Evolutionary conservation across 805 yeast species (phyloP).

Genomic region (Teunomyces cretensis): DNA sequence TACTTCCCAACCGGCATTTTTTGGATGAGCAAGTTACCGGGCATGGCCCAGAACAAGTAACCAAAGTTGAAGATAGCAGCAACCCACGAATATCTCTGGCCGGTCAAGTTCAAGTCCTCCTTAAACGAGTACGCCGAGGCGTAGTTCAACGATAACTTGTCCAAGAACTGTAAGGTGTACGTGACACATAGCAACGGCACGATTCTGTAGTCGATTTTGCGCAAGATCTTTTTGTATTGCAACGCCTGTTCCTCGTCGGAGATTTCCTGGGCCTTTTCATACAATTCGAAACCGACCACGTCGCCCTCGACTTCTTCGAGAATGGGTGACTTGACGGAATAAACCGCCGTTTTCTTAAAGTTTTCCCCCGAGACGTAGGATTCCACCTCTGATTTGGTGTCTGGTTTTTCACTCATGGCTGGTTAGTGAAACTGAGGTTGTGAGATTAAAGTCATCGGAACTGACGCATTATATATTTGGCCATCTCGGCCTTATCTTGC

Average conservation of each 20-base stretch:
- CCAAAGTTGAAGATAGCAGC: slow-evolving; percentile 56
- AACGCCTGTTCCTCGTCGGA: slow-evolving; percentile 26
- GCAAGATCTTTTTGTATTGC: slow-evolving; percentile 9
- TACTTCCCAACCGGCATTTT: slow-evolving; percentile 54
- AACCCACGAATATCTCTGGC: slow-evolving; percentile 49
- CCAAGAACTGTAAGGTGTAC: slow-evolving; percentile 58
- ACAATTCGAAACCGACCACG: slow-evolving; percentile 23
- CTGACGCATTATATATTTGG: neutral
- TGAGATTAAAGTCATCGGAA: neutral
- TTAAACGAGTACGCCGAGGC: slow-evolving; percentile 69
- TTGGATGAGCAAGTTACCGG: slow-evolving; percentile 42
- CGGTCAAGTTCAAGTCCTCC: slow-evolving; percentile 38
- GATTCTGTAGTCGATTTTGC: slow-evolving; percentile 48
- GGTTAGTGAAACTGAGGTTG: too few species aligned
- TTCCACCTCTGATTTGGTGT: neutral
- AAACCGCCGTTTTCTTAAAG: neutral
- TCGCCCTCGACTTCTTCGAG: slow-evolving; percentile 7
- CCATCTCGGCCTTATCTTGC: too few species aligned
- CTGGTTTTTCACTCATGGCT: neutral
- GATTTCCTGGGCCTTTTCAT: slow-evolving; percentile 27
- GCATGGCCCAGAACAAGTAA: slow-evolving; percentile 54
- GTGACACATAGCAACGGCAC: slow-evolving; percentile 52
- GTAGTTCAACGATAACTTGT: slow-evolving; percentile 57
- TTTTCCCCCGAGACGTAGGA: neutral
- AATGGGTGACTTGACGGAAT: slow-evolving; percentile 3